phyloP scores from a whole-genome alignment of 164 flowering plant genomes.

The Stephania japonica region DNA sequence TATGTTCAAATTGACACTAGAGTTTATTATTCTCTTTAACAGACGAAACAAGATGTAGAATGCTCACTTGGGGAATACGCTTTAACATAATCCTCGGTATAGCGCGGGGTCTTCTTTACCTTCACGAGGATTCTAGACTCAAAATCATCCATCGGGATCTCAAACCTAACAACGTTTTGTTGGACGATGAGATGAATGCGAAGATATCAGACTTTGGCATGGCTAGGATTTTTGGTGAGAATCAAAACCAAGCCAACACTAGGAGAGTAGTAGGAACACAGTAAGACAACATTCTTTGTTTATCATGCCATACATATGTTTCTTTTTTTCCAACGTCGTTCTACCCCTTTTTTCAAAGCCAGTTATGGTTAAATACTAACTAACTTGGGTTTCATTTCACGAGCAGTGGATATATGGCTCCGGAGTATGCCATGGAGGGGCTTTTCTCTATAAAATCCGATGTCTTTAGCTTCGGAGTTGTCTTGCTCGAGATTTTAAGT shows the following conservation, averaged over 20 bases:
- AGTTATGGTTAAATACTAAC: background rate
- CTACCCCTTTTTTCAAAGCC: background rate
- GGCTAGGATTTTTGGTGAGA: constrained; percentile 23
- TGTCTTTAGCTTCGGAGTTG: constrained; percentile 23
- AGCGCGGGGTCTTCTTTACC: constrained; percentile 27
- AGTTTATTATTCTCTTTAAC: background rate
- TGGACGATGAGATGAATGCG: constrained; percentile 22
- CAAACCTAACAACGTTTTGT: constrained; percentile 25
- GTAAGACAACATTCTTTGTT: constrained; percentile 8
- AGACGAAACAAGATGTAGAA: constrained; percentile 6
- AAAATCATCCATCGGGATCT: constrained; percentile 33
- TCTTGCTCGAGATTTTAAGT: constrained; percentile 25
- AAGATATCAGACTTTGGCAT: constrained; percentile 37
- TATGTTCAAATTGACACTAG: background rate
- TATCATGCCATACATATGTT: background rate
- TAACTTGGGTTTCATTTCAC: background rate
- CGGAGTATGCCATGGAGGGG: constrained; percentile 29
- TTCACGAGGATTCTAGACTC: constrained; percentile 31
- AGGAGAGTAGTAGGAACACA: constrained; percentile 23
- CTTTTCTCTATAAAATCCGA: constrained; percentile 26
- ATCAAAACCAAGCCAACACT: constrained; percentile 19
- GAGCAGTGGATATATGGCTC: constrained; percentile 28
- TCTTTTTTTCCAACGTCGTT: background rate
- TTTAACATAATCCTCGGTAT: constrained; percentile 23
- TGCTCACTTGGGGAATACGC: constrained; percentile 19